A percentile compares a stretch with the other conserved stretches of the same genome.
phyloP scores from a whole-genome alignment of 768 basidiomycete species.

The Tylopilus sp. region DNA sequence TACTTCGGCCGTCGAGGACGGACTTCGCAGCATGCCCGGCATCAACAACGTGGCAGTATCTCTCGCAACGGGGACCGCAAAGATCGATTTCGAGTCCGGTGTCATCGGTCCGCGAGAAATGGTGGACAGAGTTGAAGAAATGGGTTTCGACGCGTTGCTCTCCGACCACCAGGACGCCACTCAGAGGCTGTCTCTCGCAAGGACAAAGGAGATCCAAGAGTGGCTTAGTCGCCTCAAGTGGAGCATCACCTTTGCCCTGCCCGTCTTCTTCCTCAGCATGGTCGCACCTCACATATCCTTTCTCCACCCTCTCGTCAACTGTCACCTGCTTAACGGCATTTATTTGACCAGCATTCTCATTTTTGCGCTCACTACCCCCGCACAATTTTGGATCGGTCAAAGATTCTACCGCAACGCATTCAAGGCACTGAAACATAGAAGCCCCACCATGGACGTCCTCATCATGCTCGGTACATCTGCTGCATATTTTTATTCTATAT shows the following conservation, averaged over 20 bases:
- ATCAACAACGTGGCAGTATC: slow-evolving; percentile 70
- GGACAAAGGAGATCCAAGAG: slow-evolving; percentile 87
- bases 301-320: slow-evolving; percentile 49
- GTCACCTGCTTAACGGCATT: slow-evolving; percentile 58
- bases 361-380: slow-evolving; percentile 78
- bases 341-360: slow-evolving; percentile 81
- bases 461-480: slow-evolving; percentile 94
- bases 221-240: slow-evolving; percentile 80
- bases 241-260: slow-evolving; percentile 76
- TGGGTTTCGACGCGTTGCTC: slow-evolving; percentile 88
- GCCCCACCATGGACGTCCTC: slow-evolving; percentile 97
- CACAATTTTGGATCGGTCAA: slow-evolving; percentile 88
- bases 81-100: slow-evolving; percentile 69
- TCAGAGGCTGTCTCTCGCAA: slow-evolving; percentile 80
- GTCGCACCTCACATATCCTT: slow-evolving; percentile 65
- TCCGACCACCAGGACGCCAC: slow-evolving; percentile 77
- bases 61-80: slow-evolving; percentile 71
- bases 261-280: slow-evolving; percentile 95
- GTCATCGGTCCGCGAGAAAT: slow-evolving; percentile 80
- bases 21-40: slow-evolving; percentile 68
- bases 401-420: slow-evolving; percentile 88
- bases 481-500: slow-evolving; percentile 87
- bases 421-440: slow-evolving; percentile 85
- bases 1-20: slow-evolving; percentile 69
- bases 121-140: slow-evolving; percentile 81